Evolutionary conservation across 495 filamentous ascomycete species (phyloP), one percentile per base, ranked within the genome.

Genomic region (Talaromyces wortmannii): DNA sequence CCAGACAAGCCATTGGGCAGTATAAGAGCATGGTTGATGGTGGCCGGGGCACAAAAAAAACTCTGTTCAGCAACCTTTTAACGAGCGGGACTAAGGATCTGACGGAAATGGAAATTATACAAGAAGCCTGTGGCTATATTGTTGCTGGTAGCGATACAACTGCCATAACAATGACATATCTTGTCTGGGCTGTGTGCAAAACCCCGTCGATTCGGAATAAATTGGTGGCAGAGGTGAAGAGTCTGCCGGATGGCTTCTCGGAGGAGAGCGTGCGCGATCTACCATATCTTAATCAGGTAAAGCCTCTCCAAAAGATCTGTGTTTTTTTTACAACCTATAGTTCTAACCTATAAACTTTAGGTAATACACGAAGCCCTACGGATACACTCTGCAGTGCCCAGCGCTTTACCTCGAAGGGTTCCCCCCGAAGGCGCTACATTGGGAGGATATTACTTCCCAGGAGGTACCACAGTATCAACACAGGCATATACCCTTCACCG

Each of bases 281-380:
- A 7, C 65, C 67, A 2, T 69, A 76, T 52, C 57, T 84, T n/a
- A 75, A 78, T 52, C 67, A 68, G 36, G 36, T 40, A 40, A 40
- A 2, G 2, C 13, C 8, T 5, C 13, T 10, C 5, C 36, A 40
- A 40, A 40, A 13, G 5, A 40, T 5, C 8, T 40, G 8, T 40
- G 2, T 40, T 13, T 5, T 10, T 13, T 2, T 10, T 40, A 13
- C 2, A 10, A 40, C 13, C 8, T 13, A 8, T 2, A 40, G 5
- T 40, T 13, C 5, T 40, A 40, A 40, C 36, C 8, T 13, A 10
- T 2, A 2, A 40, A 40, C 5, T 40, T 10, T 40, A 40, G 31
- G 67, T 78, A 29, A 81, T 83, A 59, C 72, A 76, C 23, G 83
- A 88, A 62, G 68, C 81, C 0, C 63, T 86, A 40, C 69, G 83